A percentile compares a stretch with the other conserved stretches of the same genome.
Evolutionary conservation across 2,329 filamentous ascomycete genomes (phyloP).

Genomic region (Apiospora hydei): DNA sequence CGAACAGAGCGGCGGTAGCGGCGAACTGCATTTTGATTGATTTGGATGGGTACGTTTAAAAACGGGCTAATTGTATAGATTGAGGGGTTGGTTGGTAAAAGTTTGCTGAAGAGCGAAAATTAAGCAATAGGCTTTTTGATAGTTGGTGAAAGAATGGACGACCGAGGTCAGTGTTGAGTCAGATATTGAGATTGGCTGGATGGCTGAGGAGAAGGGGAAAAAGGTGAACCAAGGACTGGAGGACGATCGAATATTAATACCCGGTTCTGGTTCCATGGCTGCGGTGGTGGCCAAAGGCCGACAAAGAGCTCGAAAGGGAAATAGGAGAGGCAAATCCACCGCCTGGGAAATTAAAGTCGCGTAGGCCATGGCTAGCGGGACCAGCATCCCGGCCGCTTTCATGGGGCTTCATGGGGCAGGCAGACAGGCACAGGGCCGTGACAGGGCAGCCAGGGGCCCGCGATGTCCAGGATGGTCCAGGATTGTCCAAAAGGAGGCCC

Average conservation of each 20-base stretch:
- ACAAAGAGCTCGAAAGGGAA: constrained; percentile 4
- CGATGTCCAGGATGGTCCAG: not conserved
- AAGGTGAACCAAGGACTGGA: constrained; percentile 37
- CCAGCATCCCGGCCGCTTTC: constrained; percentile 1
- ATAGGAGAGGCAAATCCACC: constrained; percentile 14
- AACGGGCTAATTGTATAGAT: constrained; percentile 37
- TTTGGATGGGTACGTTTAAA: constrained; percentile 38
- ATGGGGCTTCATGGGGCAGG: not conserved
- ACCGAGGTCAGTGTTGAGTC: constrained; percentile 60
- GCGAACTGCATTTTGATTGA: constrained; percentile 70
- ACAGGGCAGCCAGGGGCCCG: not conserved
- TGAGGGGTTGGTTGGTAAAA: constrained; percentile 32
- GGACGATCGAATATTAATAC: constrained; percentile 57
- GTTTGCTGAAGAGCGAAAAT: constrained; percentile 25
- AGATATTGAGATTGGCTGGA: constrained; percentile 49
- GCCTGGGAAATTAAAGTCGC: constrained; percentile 21
- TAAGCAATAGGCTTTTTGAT: constrained; percentile 43
- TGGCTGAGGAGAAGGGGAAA: constrained; percentile 50
- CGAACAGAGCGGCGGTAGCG: constrained; percentile 57
- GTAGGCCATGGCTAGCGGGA: constrained; percentile 15
- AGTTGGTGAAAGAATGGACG: constrained; percentile 60
- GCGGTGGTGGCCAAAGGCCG: constrained; percentile 7
- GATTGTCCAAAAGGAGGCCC: no score
- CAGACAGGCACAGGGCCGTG: not conserved
- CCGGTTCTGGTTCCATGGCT: not conserved